A percentile compares a stretch with the other conserved stretches of the same genome.
These are phyloP conservation scores for Scheffersomyces illinoinensis DNA, from an alignment of 1,139 yeast species.

Conservation along the genomic window DNA sequence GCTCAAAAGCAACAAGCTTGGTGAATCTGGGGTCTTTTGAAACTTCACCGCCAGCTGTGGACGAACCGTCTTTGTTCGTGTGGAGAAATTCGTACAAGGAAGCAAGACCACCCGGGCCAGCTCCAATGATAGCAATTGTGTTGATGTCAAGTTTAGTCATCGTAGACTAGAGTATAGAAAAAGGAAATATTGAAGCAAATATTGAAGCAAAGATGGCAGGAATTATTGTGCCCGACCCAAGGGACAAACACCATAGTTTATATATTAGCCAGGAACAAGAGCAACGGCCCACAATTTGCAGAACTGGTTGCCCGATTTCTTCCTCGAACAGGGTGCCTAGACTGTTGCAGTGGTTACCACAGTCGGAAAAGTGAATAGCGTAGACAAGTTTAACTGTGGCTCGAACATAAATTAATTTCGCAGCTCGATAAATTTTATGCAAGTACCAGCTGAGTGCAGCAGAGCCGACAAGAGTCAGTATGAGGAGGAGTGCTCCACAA, in stretches of 20 bases:
- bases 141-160: slow-evolving; percentile 6
- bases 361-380: not conserved
- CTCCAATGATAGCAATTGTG: slow-evolving; percentile 36
- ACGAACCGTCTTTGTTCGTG: slow-evolving; percentile 30
- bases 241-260: not conserved
- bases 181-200: too few relatives aligned
- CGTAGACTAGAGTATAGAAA: not conserved
- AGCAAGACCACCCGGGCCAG: slow-evolving; percentile 41
- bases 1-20: slow-evolving; percentile 35
- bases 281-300: not conserved
- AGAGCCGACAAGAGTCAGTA: not conserved
- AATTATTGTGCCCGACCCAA: not conserved
- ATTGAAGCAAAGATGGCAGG: not conserved
- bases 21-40: slow-evolving; percentile 19
- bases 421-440: not conserved
- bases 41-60: slow-evolving; percentile 22
- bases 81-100: slow-evolving; percentile 36
- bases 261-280: not conserved
- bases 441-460: not conserved
- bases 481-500: not conserved
- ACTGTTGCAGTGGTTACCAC: not conserved
- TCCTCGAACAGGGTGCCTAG: not conserved
- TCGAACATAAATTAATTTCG: not conserved
- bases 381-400: not conserved
- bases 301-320: not conserved